phyloP scores from a whole-genome alignment of 2,329 filamentous ascomycete genomes.

The Nannizzia gypsea region DNA sequence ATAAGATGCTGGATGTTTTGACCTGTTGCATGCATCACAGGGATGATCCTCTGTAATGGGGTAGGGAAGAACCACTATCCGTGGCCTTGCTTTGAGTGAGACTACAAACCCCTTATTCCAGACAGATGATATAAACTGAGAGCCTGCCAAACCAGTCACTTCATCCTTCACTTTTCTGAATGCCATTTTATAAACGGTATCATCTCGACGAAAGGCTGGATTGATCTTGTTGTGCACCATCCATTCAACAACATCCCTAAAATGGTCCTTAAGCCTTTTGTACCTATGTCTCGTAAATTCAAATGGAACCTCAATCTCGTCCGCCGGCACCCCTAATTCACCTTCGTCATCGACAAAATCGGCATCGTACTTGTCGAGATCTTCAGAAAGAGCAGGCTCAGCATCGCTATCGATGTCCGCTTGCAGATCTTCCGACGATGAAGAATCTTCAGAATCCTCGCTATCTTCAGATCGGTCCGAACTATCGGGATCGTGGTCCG shows the following conservation, averaged over 20 bases:
- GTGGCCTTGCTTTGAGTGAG: slow-evolving; percentile 54
- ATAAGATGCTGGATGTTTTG: slow-evolving; percentile 54
- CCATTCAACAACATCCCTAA: slow-evolving; percentile 65
- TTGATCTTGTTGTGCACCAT: slow-evolving; percentile 70
- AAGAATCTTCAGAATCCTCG: not conserved
- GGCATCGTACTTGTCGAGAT: slow-evolving; percentile 46
- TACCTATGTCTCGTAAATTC: slow-evolving; percentile 56
- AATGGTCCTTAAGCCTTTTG: slow-evolving; percentile 59
- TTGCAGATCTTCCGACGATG: slow-evolving; percentile 11
- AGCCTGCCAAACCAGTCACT: slow-evolving; percentile 53
- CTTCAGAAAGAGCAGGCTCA: slow-evolving; percentile 26
- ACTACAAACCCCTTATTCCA: slow-evolving; percentile 59
- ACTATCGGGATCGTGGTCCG: slow-evolving; percentile 6
- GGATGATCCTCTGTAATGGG: slow-evolving; percentile 35
- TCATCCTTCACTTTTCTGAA: slow-evolving; percentile 64
- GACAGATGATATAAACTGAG: slow-evolving; percentile 58
- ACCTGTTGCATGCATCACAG: slow-evolving; percentile 62
- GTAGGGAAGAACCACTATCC: slow-evolving; percentile 42
- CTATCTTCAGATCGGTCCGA: not conserved
- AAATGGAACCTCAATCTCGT: slow-evolving; percentile 48
- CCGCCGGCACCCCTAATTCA: slow-evolving; percentile 44
- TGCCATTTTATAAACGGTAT: slow-evolving; percentile 54
- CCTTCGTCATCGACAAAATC: slow-evolving; percentile 54
- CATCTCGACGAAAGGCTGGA: slow-evolving; percentile 52
- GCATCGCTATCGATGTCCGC: slow-evolving; percentile 22